Conservation (phyloP, 1,284 basidiomycete genomes). For the Leccinum fallax region DNA sequence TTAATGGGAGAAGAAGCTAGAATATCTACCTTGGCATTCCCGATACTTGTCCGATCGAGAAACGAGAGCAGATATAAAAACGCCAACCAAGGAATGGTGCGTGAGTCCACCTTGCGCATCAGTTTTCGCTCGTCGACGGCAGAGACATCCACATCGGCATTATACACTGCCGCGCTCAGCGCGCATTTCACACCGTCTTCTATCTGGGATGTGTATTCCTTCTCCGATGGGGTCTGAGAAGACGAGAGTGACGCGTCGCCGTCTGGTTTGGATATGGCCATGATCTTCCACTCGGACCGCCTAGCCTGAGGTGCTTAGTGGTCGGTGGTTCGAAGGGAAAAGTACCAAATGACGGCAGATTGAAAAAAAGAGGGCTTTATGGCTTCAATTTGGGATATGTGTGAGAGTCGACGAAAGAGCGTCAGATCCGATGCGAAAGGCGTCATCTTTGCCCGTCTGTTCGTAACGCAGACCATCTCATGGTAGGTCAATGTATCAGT, state of each 20-base stretch:
- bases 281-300: not conserved
- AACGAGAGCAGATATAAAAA: slow-evolving; percentile 77
- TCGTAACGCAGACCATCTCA: not conserved
- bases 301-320: not conserved
- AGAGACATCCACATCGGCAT: slow-evolving; percentile 53
- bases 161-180: slow-evolving; percentile 40
- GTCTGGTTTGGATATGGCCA: not conserved
- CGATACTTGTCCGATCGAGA: slow-evolving; percentile 79
- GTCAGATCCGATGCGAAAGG: not conserved
- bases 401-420: not conserved
- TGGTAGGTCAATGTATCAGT: not conserved
- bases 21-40: slow-evolving; percentile 66
- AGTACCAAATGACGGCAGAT: not conserved
- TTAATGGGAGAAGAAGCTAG: not conserved
- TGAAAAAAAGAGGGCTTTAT: not conserved
- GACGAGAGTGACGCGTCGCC: not conserved
- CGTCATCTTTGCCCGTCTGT: not conserved
- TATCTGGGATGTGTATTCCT: slow-evolving; percentile 11
- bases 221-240: slow-evolving; percentile 16
- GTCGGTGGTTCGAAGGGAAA: not conserved
- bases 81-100: slow-evolving; percentile 68
- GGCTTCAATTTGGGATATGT: not conserved
- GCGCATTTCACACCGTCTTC: slow-evolving; percentile 8
- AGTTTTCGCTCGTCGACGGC: slow-evolving; percentile 65
- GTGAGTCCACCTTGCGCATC: slow-evolving; percentile 64